These are phyloP conservation scores for Kingdonia uniflora DNA, from an alignment of 164 flowering plant genomes.

Conservation along the genomic window DNA sequence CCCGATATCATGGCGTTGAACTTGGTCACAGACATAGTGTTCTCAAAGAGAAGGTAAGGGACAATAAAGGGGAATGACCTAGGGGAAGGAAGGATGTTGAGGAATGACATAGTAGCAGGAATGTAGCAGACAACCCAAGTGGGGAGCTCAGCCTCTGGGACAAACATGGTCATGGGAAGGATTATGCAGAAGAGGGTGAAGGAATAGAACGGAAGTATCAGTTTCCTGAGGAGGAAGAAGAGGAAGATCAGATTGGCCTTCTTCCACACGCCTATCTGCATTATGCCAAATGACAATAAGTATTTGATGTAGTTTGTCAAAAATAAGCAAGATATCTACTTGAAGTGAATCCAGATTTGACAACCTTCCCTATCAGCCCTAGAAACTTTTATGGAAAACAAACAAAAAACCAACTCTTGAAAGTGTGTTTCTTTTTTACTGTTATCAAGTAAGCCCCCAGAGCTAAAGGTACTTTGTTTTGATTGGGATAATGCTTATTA, in stretches of 20 bases:
- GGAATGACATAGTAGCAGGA: conserved; percentile 90
- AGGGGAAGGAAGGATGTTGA: conserved; percentile 89
- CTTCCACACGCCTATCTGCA: conserved; percentile 90
- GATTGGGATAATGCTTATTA: too few species aligned
- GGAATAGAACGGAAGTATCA: conserved; percentile 88
- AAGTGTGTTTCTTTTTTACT: too few species aligned
- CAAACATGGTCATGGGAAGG: conserved; percentile 94
- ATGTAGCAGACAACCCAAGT: conserved; percentile 92
- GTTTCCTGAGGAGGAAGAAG: conserved; percentile 82
- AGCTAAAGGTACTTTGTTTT: too few species aligned
- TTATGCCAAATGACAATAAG: conserved; percentile 1
- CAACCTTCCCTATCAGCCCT: too few species aligned
- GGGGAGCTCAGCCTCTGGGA: conserved; percentile 93
- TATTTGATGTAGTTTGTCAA: not conserved
- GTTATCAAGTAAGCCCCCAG: too few species aligned
- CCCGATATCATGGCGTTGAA: conserved; percentile 98
- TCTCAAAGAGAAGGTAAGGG: conserved; percentile 93
- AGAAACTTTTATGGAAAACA: not conserved
- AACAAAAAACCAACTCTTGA: too few species aligned
- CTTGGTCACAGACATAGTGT: conserved; percentile 97
- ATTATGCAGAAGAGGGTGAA: conserved; percentile 93
- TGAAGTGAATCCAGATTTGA: too few species aligned
- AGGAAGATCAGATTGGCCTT: conserved; percentile 79
- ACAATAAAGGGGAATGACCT: conserved; percentile 92
- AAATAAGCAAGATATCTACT: not conserved